Evolutionary conservation across 176 grass and related monocot genomes (phyloP), one percentile per base, ranked within the genome.

Genomic region (Phyllostachys edulis): DNA sequence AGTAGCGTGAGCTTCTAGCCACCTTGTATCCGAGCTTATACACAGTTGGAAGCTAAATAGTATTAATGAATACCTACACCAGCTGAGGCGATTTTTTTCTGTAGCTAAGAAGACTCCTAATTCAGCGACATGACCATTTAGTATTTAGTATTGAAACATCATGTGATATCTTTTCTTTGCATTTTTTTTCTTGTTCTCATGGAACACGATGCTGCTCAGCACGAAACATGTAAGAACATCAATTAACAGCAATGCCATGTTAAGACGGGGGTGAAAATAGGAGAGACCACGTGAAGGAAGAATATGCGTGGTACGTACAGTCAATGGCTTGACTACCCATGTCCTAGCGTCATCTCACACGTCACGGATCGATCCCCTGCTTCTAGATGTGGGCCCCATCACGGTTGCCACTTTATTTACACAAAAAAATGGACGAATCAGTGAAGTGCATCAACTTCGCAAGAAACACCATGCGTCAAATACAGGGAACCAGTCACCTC

Each of bases 341-440:
- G 67, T 7, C 42, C 5, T 2, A 59, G 49, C 81, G 81, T 89
- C 75, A 89, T 17, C 81, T 23, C 68, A 14, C 21, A 50, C 75
- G 61, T 89, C 81, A 88, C 46, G 73, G 73, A 5, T 0, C 4
- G 55, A 10, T 57, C 21, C 15, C 32, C 74, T 57, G 20, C 39
- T 84, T 80, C 68, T 79, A 73, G 81, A 67, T 2, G 37, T 65
- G 86, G 67, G 4, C 1, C 23, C 40, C 16, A 54, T 9, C 55
- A 14, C 26, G 16, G 3, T 34, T 8, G 20, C 6, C 18, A 12
- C 14, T 20, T 23, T 2, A 9, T 4, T 40, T 51, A 52, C 50
- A n/a, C 5, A 18, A 20, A 51, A 54, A 5, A 2, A 3, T 3
- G 14, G 38, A 27, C 56, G 34, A 64, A 80, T 73, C 68, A 16